Base-by-base conservation (phyloP, 1,284 basidiomycete genomes). In the Leccinum ponderosum region DNA sequence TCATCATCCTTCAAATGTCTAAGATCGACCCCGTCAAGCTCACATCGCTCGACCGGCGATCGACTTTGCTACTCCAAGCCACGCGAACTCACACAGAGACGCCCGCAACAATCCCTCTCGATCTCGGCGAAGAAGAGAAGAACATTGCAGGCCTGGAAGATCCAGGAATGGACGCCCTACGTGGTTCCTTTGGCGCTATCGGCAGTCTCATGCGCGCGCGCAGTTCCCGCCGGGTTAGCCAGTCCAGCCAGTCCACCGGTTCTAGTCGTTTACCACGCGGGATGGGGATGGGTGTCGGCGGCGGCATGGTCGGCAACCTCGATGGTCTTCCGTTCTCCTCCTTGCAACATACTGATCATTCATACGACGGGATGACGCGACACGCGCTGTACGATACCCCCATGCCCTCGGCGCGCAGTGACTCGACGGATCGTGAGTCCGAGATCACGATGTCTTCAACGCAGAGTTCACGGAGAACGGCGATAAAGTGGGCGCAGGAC, bases 1-100 rank as follows among this genome's bases (percentile, higher is more conserved):
- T 98, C 74, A 93, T 91, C 17, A 87, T 99, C 64, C 87, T 99
- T 8, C 97, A 99, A 77, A 90, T 99, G 83, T 97, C 94, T 75
- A 98, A 98, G 77, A 84, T 95, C 65, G 93, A 95, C 71, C 93
- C 93, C 3, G 80, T 78, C 29, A 78, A 87, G 59, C 83, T 97
- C 68, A 70, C 70, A 20, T 82, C 80, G 60, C 88, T 97, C 68
- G 95, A 96, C 72, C 82, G 95, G 35, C 84, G 88, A 39, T 90
- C 91, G 4, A 97, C 95, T 0, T 84, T 97, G 51, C 86, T 97
- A 31, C 82, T 97, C 25, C 86, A 90, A 72, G 93, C 91, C 3
- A 84, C 91, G 0, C 84, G 86, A 22, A 74, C 80, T 20, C 82
- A 86, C 54, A 91, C 87, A 2, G 89, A 90, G 64, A 60, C 53